These are phyloP conservation scores for Cryptosporidium xiaoi DNA, from an alignment of 169 alveolate genomes.

Conservation along the genomic window DNA sequence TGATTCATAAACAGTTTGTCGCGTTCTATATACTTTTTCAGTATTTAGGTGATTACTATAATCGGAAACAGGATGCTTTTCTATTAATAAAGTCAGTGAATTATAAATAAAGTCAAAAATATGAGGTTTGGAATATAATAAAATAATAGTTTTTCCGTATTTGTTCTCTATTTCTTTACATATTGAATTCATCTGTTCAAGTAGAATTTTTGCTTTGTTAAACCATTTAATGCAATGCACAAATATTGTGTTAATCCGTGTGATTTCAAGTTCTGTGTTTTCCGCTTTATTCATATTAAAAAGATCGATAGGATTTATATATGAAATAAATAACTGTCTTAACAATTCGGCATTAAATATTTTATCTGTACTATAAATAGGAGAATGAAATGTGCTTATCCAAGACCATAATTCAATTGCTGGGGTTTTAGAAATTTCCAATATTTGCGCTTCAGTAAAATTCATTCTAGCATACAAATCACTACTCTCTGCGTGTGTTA, in stretches of 20 bases:
- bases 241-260: slow-evolving; percentile 3
- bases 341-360: slow-evolving; percentile 6
- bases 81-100: background rate
- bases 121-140: slow-evolving; percentile 22
- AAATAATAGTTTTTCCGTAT: slow-evolving; percentile 48
- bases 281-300: slow-evolving; percentile 9
- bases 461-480: background rate
- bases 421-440: slow-evolving; percentile 68
- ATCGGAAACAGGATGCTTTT: slow-evolving; percentile 33
- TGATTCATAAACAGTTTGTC: background rate
- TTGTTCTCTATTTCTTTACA: slow-evolving; percentile 44
- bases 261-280: background rate
- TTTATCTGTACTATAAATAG: slow-evolving; percentile 8
- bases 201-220: background rate
- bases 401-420: slow-evolving; percentile 32
- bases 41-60: slow-evolving; percentile 3
- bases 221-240: slow-evolving; percentile 31
- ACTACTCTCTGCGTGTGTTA: slow-evolving; percentile 1
- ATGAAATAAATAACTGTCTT: slow-evolving; percentile 25
- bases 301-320: background rate
- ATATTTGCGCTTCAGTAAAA: background rate
- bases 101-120: slow-evolving; percentile 21
- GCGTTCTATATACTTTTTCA: slow-evolving; percentile 1
- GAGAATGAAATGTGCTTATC: slow-evolving; percentile 25
- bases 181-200: slow-evolving; percentile 1